Base-by-base conservation (phyloP, 2,329 filamentous ascomycete genomes). In the Nigrospora osmanthi region DNA sequence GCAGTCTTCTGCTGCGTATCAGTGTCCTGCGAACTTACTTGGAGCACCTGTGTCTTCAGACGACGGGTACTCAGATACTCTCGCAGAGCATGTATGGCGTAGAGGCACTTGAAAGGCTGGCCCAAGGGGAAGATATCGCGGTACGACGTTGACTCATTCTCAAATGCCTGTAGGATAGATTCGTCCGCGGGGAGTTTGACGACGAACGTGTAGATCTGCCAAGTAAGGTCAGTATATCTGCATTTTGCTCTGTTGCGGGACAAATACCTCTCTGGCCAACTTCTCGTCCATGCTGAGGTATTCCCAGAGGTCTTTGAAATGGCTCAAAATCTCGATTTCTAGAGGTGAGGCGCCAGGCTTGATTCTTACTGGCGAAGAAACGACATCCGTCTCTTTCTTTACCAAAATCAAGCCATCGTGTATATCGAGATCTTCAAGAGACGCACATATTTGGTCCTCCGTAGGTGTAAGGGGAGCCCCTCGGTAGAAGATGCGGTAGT, bases 221-320 rank as follows among this genome's bases (percentile, higher is more conserved):
- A 40, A 16, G 23, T 9, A 37, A 34, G 35, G 43, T 60, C 35
- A 60, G 59, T 28, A 35, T 30, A 44, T 4, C 23, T 14, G 30
- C 19, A 2, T n/a, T 35, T 16, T 7, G 5, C 23, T 28, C 23
- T 10, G 7, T 28, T 28, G 23, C 4, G 23, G 10, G 7, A 28
- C 23, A 28, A 28, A 16, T 70, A 85, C 82, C 70, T 87, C 81
- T 57, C 76, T 71, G 7, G 86, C 81, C 36, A 89, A 68, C 41
- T 69, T 72, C 47, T 90, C 82, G 38, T 87, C 78, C 66, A 90
- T 77, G 51, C 81, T 80, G 44, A 97, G 72, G 56, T 91, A 85
- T 37, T 80, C 77, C 74, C 93, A 95, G 19, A 98, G 67, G 49
- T 91, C 82, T 44, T 87, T 77, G 56, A 95, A 95, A 61, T 94